Conservation (phyloP, 345 rosid genomes). For the Aurinia saxatilis region DNA sequence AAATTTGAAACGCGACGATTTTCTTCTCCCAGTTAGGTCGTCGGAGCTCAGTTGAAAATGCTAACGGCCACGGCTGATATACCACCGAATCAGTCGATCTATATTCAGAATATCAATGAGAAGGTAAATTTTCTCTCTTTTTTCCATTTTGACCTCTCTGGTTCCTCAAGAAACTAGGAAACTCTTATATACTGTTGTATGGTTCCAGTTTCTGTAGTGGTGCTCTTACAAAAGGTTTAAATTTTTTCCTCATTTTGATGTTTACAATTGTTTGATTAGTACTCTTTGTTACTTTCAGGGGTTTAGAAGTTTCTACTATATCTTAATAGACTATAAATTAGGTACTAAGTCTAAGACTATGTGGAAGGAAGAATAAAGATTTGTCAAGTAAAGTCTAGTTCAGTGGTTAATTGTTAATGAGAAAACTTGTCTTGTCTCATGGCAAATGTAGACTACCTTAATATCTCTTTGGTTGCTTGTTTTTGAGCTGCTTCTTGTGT, state of each 20-base stretch:
- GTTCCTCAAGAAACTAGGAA: background rate
- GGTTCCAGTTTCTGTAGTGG: no score
- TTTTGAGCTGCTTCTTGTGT: background rate
- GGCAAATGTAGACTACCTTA: background rate
- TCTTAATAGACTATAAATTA: background rate
- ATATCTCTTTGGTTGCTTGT: background rate
- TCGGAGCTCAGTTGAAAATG: constrained; percentile 31
- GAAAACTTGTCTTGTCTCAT: background rate
- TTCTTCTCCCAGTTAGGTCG: background rate
- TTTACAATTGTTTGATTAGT: background rate
- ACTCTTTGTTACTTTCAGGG: background rate
- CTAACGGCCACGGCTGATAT: constrained; percentile 77
- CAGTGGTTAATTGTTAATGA: background rate
- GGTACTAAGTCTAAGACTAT: no score
- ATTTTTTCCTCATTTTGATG: background rate
- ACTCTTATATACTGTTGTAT: no score
- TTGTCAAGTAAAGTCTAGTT: no score
- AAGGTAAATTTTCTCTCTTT: constrained; percentile 42
- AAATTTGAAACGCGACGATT: constrained; percentile 3
- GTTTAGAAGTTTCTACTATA: background rate
- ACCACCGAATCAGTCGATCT: constrained; percentile 91
- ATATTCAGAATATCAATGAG: constrained; percentile 84
- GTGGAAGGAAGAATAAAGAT: no score
- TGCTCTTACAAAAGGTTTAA: no score
- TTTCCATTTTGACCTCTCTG: no score